Base-by-base conservation (phyloP, 75 land plant species). In the Picea sitchensis region DNA sequence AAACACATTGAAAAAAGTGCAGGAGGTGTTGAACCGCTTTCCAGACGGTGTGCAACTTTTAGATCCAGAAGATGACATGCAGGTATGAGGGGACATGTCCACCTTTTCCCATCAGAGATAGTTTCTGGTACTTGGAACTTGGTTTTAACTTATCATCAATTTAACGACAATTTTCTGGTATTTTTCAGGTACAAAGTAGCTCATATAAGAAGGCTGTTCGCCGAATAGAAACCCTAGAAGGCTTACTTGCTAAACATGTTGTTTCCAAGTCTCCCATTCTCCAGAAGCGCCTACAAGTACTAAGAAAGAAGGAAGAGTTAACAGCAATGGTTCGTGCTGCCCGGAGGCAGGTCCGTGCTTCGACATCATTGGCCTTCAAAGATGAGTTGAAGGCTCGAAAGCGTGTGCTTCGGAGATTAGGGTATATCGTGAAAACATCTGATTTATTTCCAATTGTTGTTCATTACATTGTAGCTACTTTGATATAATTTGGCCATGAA, bases 31-130 rank as follows among this genome's bases (percentile, higher is more conserved):
- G 26, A 82, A 83, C 5, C 87, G 99, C 75, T 93, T 90, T 80
- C 71, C 92, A 41, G 89, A 91, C 36, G 98, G 98, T 38, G 77
- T 92, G 14, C 96, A 93, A 31, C 85, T 91, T 13, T 82, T 98
- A 54, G 98, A 95, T 80, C 96, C 96, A 67, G 95, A 92, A 80
- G 99, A 91, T 57, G 98, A 98, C 78, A 89, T 98, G 95, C 84
- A 93, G 88, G 99, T 95, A 58, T 32, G 76, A 31, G 58, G 71
- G 57, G n/a, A 20, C 13, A 65, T 31, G 14, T 21, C 15, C 20
- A 21, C 51, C 31, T 5, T 79, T 75, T 21, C 56, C 11, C 2
- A 51, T 38, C 8, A 75, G 56, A 44, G 8, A n/a, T 71, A 44
- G 17, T 71, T 71, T 71, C 2, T 64, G 0, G 4, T 72, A 57